Base-by-base conservation (phyloP, 768 basidiomycete species). In the Amanita molliuscula region DNA sequence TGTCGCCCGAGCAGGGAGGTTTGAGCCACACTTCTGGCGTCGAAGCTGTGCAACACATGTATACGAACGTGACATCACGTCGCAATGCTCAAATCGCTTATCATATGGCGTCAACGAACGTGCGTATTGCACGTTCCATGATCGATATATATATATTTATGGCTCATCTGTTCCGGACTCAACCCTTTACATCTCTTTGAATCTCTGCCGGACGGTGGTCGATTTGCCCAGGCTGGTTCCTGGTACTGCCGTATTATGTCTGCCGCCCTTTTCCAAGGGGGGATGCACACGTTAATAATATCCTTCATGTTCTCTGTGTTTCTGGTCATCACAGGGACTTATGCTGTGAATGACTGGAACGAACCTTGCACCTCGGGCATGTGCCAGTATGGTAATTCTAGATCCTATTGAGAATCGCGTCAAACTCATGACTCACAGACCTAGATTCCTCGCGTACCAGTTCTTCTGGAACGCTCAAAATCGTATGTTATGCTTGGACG, bases 271-370 rank as follows among this genome's bases (percentile, higher is more conserved):
- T 40, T 21, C 38, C 38, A 4, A 21, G 2, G 38, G 18, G 38
- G 38, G 38, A 13, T 40, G 20, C 38, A 20, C 38, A n/a, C 38
- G 21, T 20, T 40, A 10, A 40, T 40, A 10, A 40, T 40, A 11
- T 11, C 6, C 18, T 9, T 20, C 18, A 21, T n/a, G 21, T 40
- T 20, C 38, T 11, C 21, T 2, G 13, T 35, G 21, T 11, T 40
- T 21, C 38, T 40, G 11, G 18, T 13, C n/a, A 11, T 40, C 38
- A 20, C 38, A 21, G 20, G 38, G 9, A 51, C 47, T 3, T 5
- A 36, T 31, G 54, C 54, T 9, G 28, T 18, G 15, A 58, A 58
- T 43, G 52, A 58, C 41, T 58, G 56, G 56, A 55, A 41, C 13
- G 41, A 52, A 25, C 56, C 54, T n/a, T 58, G 56, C 33, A 44